Percentiles rank a stretch among this genome's conserved stretches.
Conservation (phyloP, 1,139 yeast genomes). For the Meyerozyma sp. region DNA sequence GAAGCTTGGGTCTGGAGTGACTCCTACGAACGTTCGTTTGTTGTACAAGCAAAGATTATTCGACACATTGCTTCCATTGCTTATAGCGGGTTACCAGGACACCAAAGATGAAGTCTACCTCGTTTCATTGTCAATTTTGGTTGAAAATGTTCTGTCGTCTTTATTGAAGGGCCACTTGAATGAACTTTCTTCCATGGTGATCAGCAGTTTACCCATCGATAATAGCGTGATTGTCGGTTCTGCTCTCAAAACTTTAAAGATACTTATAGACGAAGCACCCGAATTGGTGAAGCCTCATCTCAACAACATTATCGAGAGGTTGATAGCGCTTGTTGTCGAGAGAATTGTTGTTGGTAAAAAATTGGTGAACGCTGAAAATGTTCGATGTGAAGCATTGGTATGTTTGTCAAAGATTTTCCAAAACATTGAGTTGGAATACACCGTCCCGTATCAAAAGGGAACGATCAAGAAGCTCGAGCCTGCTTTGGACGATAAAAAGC, state of each 20-base stretch:
- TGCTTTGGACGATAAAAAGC: slow-evolving; percentile 68
- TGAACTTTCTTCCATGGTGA: slow-evolving; percentile 62
- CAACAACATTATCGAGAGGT: slow-evolving; percentile 49
- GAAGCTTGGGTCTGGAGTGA: slow-evolving; percentile 3
- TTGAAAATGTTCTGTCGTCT: slow-evolving; percentile 58
- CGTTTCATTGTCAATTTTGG: slow-evolving; percentile 60
- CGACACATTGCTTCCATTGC: slow-evolving; percentile 45
- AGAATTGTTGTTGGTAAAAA: slow-evolving; percentile 18
- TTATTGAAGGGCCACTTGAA: slow-evolving; percentile 59
- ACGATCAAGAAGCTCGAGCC: slow-evolving; percentile 45
- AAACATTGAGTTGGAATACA: slow-evolving; percentile 29
- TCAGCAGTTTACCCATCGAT: slow-evolving; percentile 56
- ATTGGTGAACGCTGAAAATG: slow-evolving; percentile 29
- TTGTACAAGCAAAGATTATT: slow-evolving; percentile 79
- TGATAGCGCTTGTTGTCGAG: slow-evolving; percentile 33
- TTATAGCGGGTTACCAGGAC: slow-evolving; percentile 33
- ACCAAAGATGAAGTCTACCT: slow-evolving; percentile 37
- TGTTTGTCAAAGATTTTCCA: slow-evolving; percentile 48
- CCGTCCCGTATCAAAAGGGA: slow-evolving; percentile 47
- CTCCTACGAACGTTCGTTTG: slow-evolving; percentile 54
- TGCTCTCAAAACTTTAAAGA: slow-evolving; percentile 48
- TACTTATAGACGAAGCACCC: slow-evolving; percentile 49
- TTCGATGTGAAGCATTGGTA: slow-evolving; percentile 53
- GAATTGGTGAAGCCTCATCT: slow-evolving; percentile 49
- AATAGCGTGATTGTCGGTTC: slow-evolving; percentile 51